Percentiles rank a stretch among this genome's conserved stretches.
Evolutionary conservation across 495 filamentous ascomycete genomes (phyloP).

Genomic region (Trypethelium eluteriae): DNA sequence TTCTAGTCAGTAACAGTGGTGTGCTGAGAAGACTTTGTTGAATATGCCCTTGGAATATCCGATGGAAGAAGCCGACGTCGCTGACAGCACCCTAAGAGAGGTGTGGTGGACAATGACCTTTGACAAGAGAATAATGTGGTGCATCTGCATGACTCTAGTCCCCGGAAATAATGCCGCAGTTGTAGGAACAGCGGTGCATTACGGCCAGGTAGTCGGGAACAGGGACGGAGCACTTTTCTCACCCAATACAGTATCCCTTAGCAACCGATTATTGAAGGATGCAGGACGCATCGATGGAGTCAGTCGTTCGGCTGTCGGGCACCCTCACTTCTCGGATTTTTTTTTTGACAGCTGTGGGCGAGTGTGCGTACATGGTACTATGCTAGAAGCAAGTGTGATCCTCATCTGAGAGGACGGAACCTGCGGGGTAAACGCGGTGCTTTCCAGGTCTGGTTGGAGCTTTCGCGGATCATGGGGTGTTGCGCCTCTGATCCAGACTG

Average conservation of each 20-base stretch:
- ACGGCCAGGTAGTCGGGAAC: neutral
- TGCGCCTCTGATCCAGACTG: slow-evolving; percentile 1
- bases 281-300: neutral
- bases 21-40: too few relatives aligned
- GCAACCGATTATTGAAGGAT: neutral
- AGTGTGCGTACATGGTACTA: neutral
- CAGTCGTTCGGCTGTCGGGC: neutral
- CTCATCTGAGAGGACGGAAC: neutral
- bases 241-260: neutral
- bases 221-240: neutral
- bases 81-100: neutral
- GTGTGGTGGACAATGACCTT: neutral
- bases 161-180: neutral
- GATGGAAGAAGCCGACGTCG: neutral
- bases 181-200: neutral
- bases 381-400: neutral
- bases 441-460: neutral
- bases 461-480: neutral
- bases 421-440: neutral
- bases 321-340: neutral
- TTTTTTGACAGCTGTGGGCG: neutral
- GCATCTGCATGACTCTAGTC: neutral
- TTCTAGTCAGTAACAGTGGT: neutral
- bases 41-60: neutral
- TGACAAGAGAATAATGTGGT: neutral